Evolutionary conservation across 345 rosid species (phyloP), one percentile per base, ranked within the genome.

Genomic region (Syzygium jambos): DNA sequence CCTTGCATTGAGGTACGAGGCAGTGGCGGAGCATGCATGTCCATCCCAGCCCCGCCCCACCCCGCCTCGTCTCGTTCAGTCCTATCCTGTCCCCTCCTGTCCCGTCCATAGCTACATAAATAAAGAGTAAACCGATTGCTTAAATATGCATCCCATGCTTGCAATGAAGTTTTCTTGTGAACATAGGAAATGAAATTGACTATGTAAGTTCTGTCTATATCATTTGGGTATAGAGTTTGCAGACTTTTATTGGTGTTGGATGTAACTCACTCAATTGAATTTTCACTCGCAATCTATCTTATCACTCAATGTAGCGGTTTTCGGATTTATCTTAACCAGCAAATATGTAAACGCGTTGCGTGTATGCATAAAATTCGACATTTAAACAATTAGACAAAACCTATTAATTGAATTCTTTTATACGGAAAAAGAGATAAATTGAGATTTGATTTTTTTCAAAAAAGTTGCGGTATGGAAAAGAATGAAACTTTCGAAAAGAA

Each of bases 281-380:
- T 61, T 61, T n/a, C 9, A 1, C 38, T n/a, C 5, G 4, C 19
- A 0, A n/a, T 6, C 19, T 2, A n/a, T 61, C 9, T 61, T 61
- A n/a, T 61, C 9, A 0, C 2, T 61, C 34, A 5, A n/a, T n/a
- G 6, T 61, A 61, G 6, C 3, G 1, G 0, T 6, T n/a, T 61
- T n/a, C 38, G 14, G 4, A 61, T 61, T 13, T n/a, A n/a, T 61
- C 34, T 61, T 15, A n/a, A 14, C 19, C 9, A 15, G 3, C 4
- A 61, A n/a, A n/a, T 8, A 61, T 61, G 19, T n/a, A 29, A 61
- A 61, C 2, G 1, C 2, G 9, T 13, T 6, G 8, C 19, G n/a
- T 61, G 4, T 14, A 61, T 57, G 63, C n/a, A 5, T 57, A 10
- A 25, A 57, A 11, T 10, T 57, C 13, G n/a, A 57, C 63, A 57